These are phyloP conservation scores for Volutella citrinella DNA, from an alignment of 2,329 filamentous ascomycete species.

Conservation along the genomic window DNA sequence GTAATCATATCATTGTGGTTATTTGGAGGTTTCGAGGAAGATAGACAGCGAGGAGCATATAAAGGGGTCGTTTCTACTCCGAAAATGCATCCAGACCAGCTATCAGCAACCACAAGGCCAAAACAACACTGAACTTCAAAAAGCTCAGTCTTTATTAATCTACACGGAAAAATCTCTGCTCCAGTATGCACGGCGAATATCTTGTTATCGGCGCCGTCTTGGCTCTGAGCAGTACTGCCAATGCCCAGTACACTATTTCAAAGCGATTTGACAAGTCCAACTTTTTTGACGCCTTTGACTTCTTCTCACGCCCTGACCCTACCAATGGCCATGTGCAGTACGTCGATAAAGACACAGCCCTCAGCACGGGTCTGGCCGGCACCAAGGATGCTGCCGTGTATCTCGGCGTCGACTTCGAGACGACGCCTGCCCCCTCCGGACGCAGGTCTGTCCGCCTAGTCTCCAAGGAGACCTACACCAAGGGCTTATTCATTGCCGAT, in stretches of 20 bases:
- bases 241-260: no score
- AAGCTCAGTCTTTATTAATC: no score
- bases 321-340: slow-evolving; percentile 69
- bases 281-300: slow-evolving; percentile 48
- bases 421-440: slow-evolving; percentile 47
- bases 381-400: slow-evolving; percentile 51
- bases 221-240: no score
- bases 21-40: no score
- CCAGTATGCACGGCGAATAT: no score
- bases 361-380: slow-evolving; percentile 50
- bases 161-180: no score
- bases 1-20: no score
- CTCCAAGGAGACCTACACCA: slow-evolving; percentile 58
- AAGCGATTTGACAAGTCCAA: slow-evolving; percentile 33
- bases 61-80: no score
- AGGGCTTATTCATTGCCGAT: slow-evolving; percentile 65
- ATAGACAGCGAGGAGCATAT: no score
- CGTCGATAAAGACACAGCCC: slow-evolving; percentile 50
- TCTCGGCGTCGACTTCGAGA: slow-evolving; percentile 61
- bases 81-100: no score
- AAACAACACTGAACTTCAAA: no score
- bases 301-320: slow-evolving; percentile 55
- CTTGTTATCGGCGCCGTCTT: background rate
- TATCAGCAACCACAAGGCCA: no score
- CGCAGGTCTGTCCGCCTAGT: slow-evolving; percentile 64